Conservation (phyloP, 108 stramenopile species). For the Cyclostephanos tholiformis region DNA sequence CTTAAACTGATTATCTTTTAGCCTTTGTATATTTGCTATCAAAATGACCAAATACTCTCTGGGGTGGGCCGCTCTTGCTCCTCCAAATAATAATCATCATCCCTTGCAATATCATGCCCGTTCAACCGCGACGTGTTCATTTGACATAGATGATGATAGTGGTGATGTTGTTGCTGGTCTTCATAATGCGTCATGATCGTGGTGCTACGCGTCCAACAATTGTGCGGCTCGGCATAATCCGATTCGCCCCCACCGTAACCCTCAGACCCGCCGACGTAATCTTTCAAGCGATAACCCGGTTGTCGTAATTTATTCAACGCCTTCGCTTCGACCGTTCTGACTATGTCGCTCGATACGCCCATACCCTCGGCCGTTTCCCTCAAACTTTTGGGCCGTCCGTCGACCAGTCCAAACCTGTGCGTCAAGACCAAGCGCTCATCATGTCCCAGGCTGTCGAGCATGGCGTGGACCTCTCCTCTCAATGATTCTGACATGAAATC, state of each 20-base stretch:
- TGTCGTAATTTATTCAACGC: slow-evolving; percentile 91
- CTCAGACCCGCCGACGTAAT: slow-evolving; percentile 54
- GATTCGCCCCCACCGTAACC: slow-evolving; percentile 7
- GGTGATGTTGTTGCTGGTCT: slow-evolving; percentile 24
- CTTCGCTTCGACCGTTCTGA: slow-evolving; percentile 82
- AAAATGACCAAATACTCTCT: slow-evolving; percentile 52
- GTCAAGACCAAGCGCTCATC: slow-evolving; percentile 81
- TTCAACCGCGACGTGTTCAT: slow-evolving; percentile 10
- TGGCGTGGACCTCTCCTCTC: slow-evolving; percentile 57
- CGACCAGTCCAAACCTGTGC: slow-evolving; percentile 86
- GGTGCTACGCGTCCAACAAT: neutral
- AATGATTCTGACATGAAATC: slow-evolving; percentile 60
- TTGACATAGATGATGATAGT: slow-evolving; percentile 20
- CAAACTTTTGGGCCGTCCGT: slow-evolving; percentile 62
- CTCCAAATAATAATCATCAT: slow-evolving; percentile 10
- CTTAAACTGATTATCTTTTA: too few relatives aligned
- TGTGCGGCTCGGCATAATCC: slow-evolving; percentile 7
- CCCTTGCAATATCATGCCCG: neutral
- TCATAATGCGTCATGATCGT: slow-evolving; percentile 5
- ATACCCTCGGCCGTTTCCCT: slow-evolving; percentile 79
- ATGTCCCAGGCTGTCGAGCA: slow-evolving; percentile 57
- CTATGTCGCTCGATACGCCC: slow-evolving; percentile 77
- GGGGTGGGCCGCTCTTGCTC: slow-evolving; percentile 34
- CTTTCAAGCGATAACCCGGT: slow-evolving; percentile 75
- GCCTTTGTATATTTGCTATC: slow-evolving; percentile 1